Percentiles rank a stretch among this genome's conserved stretches.
These are phyloP conservation scores for Acacia pycnantha DNA, from an alignment of 331 rosid genomes.

Conservation along the genomic window DNA sequence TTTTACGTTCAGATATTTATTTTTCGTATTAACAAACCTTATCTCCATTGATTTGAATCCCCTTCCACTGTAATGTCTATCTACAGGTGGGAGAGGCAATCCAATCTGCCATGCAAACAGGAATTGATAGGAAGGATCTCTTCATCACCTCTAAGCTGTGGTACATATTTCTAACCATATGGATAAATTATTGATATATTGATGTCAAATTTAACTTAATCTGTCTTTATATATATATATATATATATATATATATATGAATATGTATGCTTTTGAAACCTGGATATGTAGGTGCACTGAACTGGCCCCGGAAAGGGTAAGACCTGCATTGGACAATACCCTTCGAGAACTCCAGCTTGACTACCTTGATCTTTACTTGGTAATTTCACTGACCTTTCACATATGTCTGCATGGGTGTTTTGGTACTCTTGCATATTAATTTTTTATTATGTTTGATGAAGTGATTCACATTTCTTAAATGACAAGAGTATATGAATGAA, in stretches of 20 bases:
- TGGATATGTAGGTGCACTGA: constrained; percentile 25
- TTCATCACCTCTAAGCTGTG: constrained; percentile 30
- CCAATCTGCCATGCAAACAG: constrained; percentile 31
- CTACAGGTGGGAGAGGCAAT: constrained; percentile 23
- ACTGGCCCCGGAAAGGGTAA: constrained; percentile 28
- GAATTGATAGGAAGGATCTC: constrained; percentile 27
- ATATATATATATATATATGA: background rate
- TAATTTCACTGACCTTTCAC: background rate
- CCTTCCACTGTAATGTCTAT: background rate
- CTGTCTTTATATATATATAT: too few relatives aligned
- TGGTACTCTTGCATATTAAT: background rate
- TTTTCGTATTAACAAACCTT: background rate
- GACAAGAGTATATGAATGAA: background rate
- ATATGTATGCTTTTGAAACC: background rate
- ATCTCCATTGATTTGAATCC: background rate
- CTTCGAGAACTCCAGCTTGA: constrained; percentile 29
- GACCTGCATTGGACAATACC: constrained; percentile 10
- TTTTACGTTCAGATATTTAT: background rate
- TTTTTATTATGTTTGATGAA: background rate
- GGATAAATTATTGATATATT: too few relatives aligned
- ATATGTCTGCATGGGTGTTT: background rate
- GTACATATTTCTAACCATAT: background rate
- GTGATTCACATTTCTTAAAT: background rate
- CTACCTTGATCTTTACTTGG: constrained; percentile 33
- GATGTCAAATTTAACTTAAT: too few relatives aligned